Percentiles rank a stretch among this genome's conserved stretches.
Evolutionary conservation across 176 grass and related monocot species (phyloP).

Genomic region (Carex myosuroides): DNA sequence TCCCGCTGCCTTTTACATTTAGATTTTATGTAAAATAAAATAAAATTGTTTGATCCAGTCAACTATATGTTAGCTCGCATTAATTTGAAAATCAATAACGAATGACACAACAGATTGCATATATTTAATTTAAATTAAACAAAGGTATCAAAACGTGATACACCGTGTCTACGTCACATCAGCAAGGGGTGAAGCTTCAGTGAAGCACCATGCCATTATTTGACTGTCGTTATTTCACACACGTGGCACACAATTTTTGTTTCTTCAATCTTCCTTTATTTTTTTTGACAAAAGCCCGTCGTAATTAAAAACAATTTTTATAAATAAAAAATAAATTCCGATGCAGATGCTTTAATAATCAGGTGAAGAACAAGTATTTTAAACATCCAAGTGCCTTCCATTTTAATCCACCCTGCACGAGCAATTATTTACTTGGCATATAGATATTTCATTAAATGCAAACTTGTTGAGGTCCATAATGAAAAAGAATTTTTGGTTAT

Average conservation of each 20-base stretch:
- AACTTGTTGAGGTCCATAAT: not conserved
- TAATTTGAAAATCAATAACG: no score
- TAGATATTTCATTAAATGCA: not conserved
- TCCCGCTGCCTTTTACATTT: no score
- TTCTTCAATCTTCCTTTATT: not conserved
- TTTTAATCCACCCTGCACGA: not conserved
- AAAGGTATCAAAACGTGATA: not conserved
- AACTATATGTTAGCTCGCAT: no score
- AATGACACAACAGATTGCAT: no score
- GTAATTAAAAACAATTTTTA: no score
- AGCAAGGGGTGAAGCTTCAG: not conserved
- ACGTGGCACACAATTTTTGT: not conserved
- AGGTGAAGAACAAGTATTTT: no score
- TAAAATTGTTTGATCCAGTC: no score
- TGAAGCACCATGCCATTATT: not conserved
- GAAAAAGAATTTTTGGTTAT: not conserved
- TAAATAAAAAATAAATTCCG: no score
- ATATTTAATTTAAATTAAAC: not conserved
- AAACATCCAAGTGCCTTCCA: no score
- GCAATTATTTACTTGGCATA: not conserved
- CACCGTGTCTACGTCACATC: not conserved
- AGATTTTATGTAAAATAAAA: no score
- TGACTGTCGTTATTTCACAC: not conserved
- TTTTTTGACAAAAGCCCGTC: not conserved
- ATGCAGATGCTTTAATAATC: no score